Percentiles rank a stretch among this genome's conserved stretches.
phyloP scores from a whole-genome alignment of 2,329 filamentous ascomycete genomes.

The Cladosporium halotolerans region DNA sequence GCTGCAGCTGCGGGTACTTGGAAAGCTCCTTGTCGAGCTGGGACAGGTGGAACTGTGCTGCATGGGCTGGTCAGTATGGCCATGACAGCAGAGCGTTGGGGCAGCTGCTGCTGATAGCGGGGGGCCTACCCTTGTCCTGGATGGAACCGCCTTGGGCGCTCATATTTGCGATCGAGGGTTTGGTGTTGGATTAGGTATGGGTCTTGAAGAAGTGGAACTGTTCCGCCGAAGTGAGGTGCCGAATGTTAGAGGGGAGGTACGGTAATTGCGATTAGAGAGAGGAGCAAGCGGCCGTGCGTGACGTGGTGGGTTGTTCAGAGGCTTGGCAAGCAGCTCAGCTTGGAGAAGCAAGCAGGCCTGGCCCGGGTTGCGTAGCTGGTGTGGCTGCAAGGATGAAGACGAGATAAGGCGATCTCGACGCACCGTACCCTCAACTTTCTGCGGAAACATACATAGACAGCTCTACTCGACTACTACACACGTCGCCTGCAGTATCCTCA shows the following conservation, averaged over 20 bases:
- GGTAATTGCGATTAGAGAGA: slow-evolving; percentile 8
- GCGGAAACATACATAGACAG: too few relatives aligned
- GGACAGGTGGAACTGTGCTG: slow-evolving; percentile 55
- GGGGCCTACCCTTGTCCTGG: slow-evolving; percentile 17
- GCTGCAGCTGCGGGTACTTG: slow-evolving; percentile 77
- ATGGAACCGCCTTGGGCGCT: slow-evolving; percentile 20
- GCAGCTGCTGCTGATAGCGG: neutral
- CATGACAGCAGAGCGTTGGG: slow-evolving; percentile 1
- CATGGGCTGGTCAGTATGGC: slow-evolving; percentile 11
- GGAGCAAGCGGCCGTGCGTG: neutral
- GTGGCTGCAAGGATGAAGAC: too few relatives aligned
- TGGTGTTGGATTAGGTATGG: slow-evolving; percentile 3
- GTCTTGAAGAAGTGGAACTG: slow-evolving; percentile 9
- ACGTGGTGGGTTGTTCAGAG: too few relatives aligned
- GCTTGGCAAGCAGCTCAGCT: too few relatives aligned
- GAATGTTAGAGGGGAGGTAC: slow-evolving; percentile 1
- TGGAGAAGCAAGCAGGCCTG: too few relatives aligned
- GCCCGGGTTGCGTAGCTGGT: too few relatives aligned
- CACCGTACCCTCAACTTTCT: too few relatives aligned
- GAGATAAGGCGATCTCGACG: too few relatives aligned
- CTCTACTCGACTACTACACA: too few relatives aligned
- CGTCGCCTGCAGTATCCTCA: too few relatives aligned
- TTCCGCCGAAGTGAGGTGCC: slow-evolving; percentile 1
- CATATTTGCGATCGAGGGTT: slow-evolving; percentile 12
- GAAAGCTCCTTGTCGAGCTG: slow-evolving; percentile 80